Conservation (phyloP, 2,329 filamentous ascomycete genomes). For the Fusarium sp. region DNA sequence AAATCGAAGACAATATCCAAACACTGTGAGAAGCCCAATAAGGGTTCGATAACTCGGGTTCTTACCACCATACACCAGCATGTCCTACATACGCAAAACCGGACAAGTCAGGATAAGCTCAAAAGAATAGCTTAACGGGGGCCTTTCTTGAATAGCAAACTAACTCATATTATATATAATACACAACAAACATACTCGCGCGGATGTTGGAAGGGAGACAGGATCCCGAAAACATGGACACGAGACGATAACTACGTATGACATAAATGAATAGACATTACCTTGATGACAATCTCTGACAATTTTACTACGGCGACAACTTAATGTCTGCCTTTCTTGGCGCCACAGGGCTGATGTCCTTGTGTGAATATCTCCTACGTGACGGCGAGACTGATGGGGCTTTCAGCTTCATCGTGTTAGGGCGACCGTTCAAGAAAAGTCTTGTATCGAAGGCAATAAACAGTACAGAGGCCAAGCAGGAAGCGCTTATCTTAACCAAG, state of each 20-base stretch:
- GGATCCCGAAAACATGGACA: conserved; percentile 32
- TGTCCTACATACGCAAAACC: not conserved
- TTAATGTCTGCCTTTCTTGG: not conserved
- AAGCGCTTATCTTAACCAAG: not conserved
- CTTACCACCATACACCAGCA: not conserved
- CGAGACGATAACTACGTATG: conserved; percentile 19
- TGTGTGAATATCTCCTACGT: not conserved
- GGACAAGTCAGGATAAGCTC: not conserved
- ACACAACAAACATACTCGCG: not conserved
- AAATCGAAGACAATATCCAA: not conserved
- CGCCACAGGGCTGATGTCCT: not conserved
- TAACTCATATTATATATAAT: conserved; percentile 2
- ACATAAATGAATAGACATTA: conserved; percentile 32
- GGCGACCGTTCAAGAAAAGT: not conserved
- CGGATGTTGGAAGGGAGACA: conserved; percentile 3
- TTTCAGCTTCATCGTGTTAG: not conserved
- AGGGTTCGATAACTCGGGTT: not conserved
- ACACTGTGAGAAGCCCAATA: not conserved
- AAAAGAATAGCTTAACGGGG: not conserved
- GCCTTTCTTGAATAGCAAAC: conserved; percentile 11
- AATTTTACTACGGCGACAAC: not conserved
- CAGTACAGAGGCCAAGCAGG: not conserved
- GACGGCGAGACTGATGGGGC: not conserved
- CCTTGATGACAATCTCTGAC: not conserved
- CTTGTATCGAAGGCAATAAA: not conserved